Evolutionary conservation across 768 basidiomycete genomes (phyloP), one percentile per base, ranked within the genome.

Genomic region (Suillus decipiens): DNA sequence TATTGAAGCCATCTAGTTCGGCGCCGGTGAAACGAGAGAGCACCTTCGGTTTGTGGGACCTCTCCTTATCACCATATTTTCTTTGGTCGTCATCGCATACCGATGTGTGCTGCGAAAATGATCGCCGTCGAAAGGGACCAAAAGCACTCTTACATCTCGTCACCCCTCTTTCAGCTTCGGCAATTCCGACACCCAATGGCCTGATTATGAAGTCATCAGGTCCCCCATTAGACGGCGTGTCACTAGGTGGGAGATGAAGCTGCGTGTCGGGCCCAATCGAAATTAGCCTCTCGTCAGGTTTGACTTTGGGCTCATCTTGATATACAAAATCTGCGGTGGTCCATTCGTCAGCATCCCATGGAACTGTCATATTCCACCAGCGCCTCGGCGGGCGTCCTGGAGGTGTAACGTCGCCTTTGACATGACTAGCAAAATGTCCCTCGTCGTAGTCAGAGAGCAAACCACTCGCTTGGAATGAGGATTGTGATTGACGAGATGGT

Each of bases 371-470:
- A 34, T 34, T 53, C 51, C 51, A 53, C 51, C 33, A n/a, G 19
- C 19, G 51, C 33, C 51, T 53, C n/a, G 51, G 51, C 11, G 51
- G 51, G 51, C 19, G 34, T 53, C 51, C 51, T 36, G 51, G 51
- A 34, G 31, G 31, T 53, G 51, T 53, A 31, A 31, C 19, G 19
- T 53, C 51, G 19, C 51, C 31, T 19, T 34, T 33, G 19, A 53
- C 5, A 53, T n/a, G 5, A 34, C 19, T 19, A 19, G 17, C 1
- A n/a, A n/a, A n/a, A 53, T 53, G 11, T 19, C 11, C 19, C 7
- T n/a, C 33, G 10, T 33, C 19, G 5, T 12, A 53, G 19, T 53
- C 33, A 11, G 6, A 11, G 3, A 53, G 34, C 6, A 11, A 53
- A 34, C 51, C 19, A 34, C 51, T n/a, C 2, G 51, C 19, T 36